Evolutionary conservation across 2,329 filamentous ascomycete genomes (phyloP).

Genomic region (Fusarium fracticaudum): DNA sequence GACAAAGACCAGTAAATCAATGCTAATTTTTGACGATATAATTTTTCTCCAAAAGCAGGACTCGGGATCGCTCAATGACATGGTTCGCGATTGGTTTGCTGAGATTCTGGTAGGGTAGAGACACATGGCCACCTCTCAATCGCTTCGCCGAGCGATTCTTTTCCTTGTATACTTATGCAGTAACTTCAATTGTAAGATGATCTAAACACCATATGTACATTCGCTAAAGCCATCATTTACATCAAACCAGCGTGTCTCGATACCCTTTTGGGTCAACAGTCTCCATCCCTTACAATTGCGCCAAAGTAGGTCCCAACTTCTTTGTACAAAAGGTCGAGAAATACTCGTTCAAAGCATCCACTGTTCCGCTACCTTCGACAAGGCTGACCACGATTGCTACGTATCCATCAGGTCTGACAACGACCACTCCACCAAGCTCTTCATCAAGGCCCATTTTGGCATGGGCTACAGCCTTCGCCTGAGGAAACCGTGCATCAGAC

Average conservation of each 20-base stretch:
- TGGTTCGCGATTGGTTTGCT: neutral
- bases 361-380: conserved; percentile 79
- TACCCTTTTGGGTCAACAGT: neutral
- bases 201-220: neutral
- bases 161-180: neutral
- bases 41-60: neutral
- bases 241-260: neutral
- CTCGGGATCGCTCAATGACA: neutral
- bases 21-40: neutral
- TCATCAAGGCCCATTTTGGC: conserved; percentile 85
- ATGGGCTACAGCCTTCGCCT: conserved; percentile 79
- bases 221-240: conserved; percentile 3
- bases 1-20: neutral
- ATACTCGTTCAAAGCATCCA: conserved; percentile 84
- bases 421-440: conserved; percentile 79
- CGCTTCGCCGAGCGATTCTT: neutral
- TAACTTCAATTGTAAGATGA: neutral
- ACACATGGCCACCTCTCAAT: neutral
- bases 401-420: conserved; percentile 88
- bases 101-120: neutral
- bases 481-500: conserved; percentile 74
- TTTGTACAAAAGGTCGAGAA: conserved; percentile 79
- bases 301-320: conserved; percentile 52
- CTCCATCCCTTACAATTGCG: conserved; percentile 39
- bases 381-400: conserved; percentile 80